Evolutionary conservation across 345 rosid genomes (phyloP).

Genomic region (Eucalyptus cladocalyx): DNA sequence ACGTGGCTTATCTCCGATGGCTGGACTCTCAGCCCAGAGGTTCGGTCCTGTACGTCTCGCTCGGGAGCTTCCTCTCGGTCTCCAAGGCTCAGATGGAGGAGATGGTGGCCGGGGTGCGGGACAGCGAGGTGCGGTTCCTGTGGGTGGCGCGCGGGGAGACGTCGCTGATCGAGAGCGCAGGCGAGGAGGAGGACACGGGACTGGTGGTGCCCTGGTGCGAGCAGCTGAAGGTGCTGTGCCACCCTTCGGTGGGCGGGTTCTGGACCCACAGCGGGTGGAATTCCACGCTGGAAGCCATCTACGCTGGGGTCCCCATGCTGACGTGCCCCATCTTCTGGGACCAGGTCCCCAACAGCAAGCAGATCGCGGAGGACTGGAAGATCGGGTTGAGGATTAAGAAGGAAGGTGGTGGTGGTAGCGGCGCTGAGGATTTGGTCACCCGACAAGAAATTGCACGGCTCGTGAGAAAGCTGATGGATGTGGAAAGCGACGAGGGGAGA

Average conservation of each 20-base stretch:
- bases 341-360: conserved; percentile 12
- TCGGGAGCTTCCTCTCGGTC: conserved; percentile 25
- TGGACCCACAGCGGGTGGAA: conserved; percentile 30
- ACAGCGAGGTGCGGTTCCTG: conserved; percentile 19
- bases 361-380: conserved; percentile 8
- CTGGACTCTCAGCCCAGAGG: conserved; percentile 10
- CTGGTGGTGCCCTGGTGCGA: conserved; percentile 15
- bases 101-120: conserved; percentile 10
- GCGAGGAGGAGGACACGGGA: neutral
- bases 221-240: conserved; percentile 11
- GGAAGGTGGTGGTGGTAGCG: neutral
- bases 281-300: conserved; percentile 15
- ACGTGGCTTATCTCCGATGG: conserved; percentile 7
- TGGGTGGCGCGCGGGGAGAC: conserved; percentile 26
- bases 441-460: neutral
- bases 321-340: conserved; percentile 13
- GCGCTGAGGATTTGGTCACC: neutral
- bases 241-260: conserved; percentile 4
- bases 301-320: conserved; percentile 18
- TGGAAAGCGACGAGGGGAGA: neutral
- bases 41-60: conserved; percentile 28
- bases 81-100: conserved; percentile 17
- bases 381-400: conserved; percentile 7
- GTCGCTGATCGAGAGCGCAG: neutral
- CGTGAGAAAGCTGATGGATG: conserved; percentile 4